A percentile compares a stretch with the other conserved stretches of the same genome.
Conservation (phyloP, 345 rosid genomes). For the Anastatica hierochuntica region DNA sequence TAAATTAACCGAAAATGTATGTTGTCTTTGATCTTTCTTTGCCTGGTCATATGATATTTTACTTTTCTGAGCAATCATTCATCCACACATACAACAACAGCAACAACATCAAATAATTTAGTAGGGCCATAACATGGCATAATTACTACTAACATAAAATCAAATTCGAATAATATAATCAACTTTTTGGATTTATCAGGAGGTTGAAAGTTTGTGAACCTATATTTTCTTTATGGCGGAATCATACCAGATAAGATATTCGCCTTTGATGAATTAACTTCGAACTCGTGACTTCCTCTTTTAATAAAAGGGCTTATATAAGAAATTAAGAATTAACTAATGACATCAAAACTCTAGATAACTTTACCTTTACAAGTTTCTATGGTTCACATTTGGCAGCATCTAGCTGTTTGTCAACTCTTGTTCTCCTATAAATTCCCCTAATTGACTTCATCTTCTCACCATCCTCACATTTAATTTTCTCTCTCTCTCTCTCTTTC, state of each 20-base stretch:
- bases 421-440: slow-evolving; percentile 21
- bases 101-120: slow-evolving; percentile 18
- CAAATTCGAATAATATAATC: background rate
- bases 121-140: slow-evolving; percentile 21
- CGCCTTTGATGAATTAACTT: too few relatives aligned
- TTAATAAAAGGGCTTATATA: too few relatives aligned
- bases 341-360: background rate
- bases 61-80: slow-evolving; percentile 22
- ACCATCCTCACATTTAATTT: slow-evolving; percentile 8
- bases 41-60: slow-evolving; percentile 10
- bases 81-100: too few relatives aligned
- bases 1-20: background rate
- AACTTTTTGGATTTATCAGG: background rate
- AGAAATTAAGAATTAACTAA: background rate
- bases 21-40: slow-evolving; percentile 5
- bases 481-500: background rate
- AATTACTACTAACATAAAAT: background rate
- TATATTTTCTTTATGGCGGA: too few relatives aligned
- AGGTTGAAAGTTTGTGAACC: too few relatives aligned
- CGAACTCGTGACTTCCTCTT: too few relatives aligned
- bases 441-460: slow-evolving; percentile 15
- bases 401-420: slow-evolving; percentile 18
- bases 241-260: too few relatives aligned
- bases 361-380: slow-evolving; percentile 5
- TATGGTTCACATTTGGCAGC: slow-evolving; percentile 22